Percentiles rank a stretch among this genome's conserved stretches.
Evolutionary conservation across 441 rosid genomes (phyloP).

Genomic region (Adansonia madagascariensis): DNA sequence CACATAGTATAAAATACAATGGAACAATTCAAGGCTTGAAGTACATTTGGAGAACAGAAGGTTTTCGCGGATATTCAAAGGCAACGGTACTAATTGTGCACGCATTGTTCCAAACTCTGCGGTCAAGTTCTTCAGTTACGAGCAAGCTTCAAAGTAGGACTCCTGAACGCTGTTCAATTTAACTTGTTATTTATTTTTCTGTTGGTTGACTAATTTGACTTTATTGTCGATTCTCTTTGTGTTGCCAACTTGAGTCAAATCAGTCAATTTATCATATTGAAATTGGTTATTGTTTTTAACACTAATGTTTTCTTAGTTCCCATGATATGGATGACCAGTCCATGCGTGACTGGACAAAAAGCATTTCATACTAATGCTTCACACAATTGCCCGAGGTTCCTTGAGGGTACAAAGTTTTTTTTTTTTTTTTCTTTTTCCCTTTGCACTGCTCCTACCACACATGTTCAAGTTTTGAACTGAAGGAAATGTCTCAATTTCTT

Average conservation of each 20-base stretch:
- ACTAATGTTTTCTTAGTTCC: background rate
- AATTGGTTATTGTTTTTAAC: background rate
- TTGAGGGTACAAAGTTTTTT: background rate
- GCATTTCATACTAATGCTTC: background rate
- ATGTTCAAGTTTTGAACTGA: background rate
- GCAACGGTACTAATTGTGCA: constrained; percentile 93
- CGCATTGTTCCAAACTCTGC: constrained; percentile 95
- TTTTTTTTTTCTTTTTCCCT: too few relatives aligned
- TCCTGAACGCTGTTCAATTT: background rate
- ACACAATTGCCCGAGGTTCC: background rate
- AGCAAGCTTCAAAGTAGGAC: constrained; percentile 86
- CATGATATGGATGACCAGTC: background rate
- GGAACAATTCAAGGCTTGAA: constrained; percentile 94
- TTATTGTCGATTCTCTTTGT: background rate
- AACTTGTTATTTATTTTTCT: background rate
- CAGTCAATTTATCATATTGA: background rate
- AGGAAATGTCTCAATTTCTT: background rate
- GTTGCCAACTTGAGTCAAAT: background rate
- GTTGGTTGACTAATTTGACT: background rate
- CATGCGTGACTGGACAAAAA: background rate
- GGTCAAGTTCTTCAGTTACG: constrained; percentile 95
- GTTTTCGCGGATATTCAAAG: constrained; percentile 90
- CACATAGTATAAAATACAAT: constrained; percentile 78
- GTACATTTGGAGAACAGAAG: constrained; percentile 93
- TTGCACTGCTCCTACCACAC: background rate